These are phyloP conservation scores for Saccharomyces paradoxus DNA, from an alignment of 805 yeast genomes.

Conservation along the genomic window DNA sequence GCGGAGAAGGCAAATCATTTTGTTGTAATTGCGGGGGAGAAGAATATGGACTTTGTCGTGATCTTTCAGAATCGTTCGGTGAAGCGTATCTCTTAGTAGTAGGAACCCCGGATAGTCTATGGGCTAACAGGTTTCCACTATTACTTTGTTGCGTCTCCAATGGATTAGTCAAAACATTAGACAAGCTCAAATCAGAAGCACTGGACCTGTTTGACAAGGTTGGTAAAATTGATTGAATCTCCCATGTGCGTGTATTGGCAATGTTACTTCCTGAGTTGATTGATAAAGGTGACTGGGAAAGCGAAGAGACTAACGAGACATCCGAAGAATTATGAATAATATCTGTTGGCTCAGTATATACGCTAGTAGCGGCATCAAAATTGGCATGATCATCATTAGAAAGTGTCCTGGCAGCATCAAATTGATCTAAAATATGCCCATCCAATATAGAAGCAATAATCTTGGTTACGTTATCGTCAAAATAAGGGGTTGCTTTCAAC, in stretches of 20 bases:
- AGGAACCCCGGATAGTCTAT: neutral
- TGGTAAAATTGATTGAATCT: constrained; percentile 7
- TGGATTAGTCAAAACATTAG: constrained; percentile 10
- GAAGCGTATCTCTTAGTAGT: neutral
- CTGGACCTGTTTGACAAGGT: constrained; percentile 6
- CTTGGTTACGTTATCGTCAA: constrained; percentile 13
- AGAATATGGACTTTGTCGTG: neutral
- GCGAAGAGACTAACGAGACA: neutral
- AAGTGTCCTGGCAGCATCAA: constrained; percentile 5
- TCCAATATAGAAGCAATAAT: constrained; percentile 15
- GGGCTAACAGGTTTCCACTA: neutral
- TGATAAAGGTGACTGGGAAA: neutral
- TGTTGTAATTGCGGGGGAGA: neutral
- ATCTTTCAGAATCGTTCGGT: neutral
- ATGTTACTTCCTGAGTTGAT: neutral
- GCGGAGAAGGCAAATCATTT: neutral
- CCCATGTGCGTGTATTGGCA: neutral
- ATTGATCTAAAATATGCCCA: constrained; percentile 9
- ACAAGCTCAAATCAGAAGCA: constrained; percentile 17
- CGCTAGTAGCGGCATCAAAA: neutral
- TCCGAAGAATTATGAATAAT: neutral
- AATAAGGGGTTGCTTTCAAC: constrained; percentile 14
- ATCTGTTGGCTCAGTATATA: neutral
- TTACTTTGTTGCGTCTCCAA: constrained; percentile 6
- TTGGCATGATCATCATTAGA: constrained; percentile 11